Evolutionary conservation across 345 rosid species (phyloP).

Genomic region (Acer saccharum): DNA sequence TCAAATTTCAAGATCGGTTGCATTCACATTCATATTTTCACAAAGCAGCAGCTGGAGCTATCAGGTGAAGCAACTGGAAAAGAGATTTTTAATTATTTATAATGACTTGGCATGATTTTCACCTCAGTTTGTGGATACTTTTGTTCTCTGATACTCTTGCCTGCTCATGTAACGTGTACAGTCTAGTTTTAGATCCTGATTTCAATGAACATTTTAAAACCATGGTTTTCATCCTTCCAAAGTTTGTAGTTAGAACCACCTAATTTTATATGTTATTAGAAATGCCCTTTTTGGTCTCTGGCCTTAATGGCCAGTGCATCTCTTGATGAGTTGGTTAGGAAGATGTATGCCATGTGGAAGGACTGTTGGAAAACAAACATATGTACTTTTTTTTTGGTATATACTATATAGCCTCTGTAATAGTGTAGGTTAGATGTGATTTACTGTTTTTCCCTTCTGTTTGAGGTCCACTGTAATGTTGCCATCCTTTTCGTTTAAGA

Average conservation of each 20-base stretch:
- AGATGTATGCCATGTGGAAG: background rate
- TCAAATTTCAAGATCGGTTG: constrained; percentile 93
- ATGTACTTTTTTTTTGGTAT: background rate
- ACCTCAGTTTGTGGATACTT: background rate
- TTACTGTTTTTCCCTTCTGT: background rate
- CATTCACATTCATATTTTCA: constrained; percentile 93
- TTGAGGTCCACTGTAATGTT: background rate
- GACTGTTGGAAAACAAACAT: background rate
- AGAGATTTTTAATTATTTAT: constrained; percentile 7
- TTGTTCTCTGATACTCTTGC: background rate
- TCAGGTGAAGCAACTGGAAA: constrained; percentile 54
- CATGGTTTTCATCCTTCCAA: background rate
- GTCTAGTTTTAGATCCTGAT: background rate
- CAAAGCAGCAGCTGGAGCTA: constrained; percentile 93
- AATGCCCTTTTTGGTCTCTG: background rate
- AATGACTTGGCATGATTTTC: background rate
- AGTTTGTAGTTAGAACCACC: background rate
- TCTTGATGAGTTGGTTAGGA: background rate
- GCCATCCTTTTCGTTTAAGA: background rate
- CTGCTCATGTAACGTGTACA: background rate
- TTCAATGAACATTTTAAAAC: background rate
- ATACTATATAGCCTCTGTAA: background rate
- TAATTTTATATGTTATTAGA: background rate
- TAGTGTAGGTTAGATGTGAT: background rate
- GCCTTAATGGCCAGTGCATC: background rate